A percentile compares a stretch with the other conserved stretches of the same genome.
These are phyloP conservation scores for Coffea canephora DNA, from an alignment of 257 asterid genomes.

Conservation along the genomic window DNA sequence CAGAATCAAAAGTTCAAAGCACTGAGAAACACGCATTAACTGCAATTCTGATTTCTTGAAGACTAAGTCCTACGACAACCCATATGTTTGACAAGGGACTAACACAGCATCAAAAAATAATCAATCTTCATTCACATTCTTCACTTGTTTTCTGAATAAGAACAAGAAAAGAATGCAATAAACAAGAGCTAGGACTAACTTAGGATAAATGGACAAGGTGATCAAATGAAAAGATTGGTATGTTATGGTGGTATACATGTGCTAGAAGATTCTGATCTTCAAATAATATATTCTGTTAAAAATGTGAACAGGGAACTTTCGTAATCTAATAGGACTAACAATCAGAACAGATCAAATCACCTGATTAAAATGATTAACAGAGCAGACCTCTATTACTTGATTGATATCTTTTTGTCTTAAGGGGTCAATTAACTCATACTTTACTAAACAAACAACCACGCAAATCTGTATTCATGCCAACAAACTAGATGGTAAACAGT, in stretches of 20 bases:
- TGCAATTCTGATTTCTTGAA: not conserved
- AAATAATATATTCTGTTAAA: not conserved
- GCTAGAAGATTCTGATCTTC: not conserved
- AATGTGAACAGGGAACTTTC: not conserved
- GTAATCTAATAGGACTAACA: not conserved
- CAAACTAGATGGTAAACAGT: not conserved
- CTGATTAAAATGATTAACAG: not conserved
- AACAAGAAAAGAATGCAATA: not conserved
- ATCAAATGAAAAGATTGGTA: not conserved
- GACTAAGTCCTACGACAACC: not conserved
- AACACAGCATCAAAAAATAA: not conserved
- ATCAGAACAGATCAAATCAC: not conserved
- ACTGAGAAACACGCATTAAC: not conserved
- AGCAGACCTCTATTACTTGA: not conserved
- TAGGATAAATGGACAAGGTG: not conserved
- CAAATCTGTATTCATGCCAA: not conserved
- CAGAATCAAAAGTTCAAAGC: not conserved
- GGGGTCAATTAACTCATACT: not conserved
- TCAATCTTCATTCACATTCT: not conserved
- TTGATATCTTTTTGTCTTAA: not conserved
- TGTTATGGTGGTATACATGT: not conserved
- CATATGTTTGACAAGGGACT: not conserved
- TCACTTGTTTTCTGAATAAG: not conserved
- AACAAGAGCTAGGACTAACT: not conserved
- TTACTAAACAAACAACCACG: not conserved